Percentiles rank a stretch among this genome's conserved stretches.
These are phyloP conservation scores for Dactylellina drechsleri DNA, from an alignment of 2,329 filamentous ascomycete species.

Conservation along the genomic window DNA sequence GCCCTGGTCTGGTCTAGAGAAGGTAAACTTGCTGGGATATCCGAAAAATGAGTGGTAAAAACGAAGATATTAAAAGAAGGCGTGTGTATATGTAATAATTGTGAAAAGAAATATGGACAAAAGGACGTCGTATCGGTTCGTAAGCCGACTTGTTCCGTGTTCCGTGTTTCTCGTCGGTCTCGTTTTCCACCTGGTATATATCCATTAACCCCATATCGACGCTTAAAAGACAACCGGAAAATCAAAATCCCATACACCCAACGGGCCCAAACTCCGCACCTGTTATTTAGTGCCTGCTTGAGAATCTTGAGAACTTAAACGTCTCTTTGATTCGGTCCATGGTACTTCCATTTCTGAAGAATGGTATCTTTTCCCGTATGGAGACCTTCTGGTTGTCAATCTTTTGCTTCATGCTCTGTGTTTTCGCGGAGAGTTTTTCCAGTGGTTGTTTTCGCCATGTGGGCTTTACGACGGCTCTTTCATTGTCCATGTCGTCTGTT, in stretches of 20 bases:
- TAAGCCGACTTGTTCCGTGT: background rate
- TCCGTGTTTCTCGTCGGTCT: slow-evolving; percentile 33
- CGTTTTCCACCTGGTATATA: slow-evolving; percentile 26
- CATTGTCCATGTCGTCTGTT: slow-evolving; percentile 24
- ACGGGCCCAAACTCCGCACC: background rate
- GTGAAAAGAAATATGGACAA: slow-evolving; percentile 9
- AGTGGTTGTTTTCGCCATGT: slow-evolving; percentile 51
- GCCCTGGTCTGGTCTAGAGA: slow-evolving; percentile 36
- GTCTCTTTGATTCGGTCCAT: slow-evolving; percentile 54
- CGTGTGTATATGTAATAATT: slow-evolving; percentile 1
- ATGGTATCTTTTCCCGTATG: slow-evolving; percentile 51
- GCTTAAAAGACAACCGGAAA: slow-evolving; percentile 7
- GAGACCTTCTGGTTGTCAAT: slow-evolving; percentile 45
- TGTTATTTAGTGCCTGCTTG: slow-evolving; percentile 27
- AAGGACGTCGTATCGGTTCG: background rate
- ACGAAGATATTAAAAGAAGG: slow-evolving; percentile 8
- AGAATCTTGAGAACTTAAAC: slow-evolving; percentile 53
- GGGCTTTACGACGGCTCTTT: slow-evolving; percentile 33
- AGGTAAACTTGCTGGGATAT: slow-evolving; percentile 30
- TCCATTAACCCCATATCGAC: slow-evolving; percentile 32
- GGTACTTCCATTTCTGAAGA: slow-evolving; percentile 50
- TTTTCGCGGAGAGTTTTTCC: slow-evolving; percentile 47
- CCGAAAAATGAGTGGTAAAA: slow-evolving; percentile 11
- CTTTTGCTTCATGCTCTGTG: slow-evolving; percentile 47
- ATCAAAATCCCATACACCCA: background rate